Base-by-base conservation (phyloP, 345 rosid genomes). In the Carallia pectinifolia region DNA sequence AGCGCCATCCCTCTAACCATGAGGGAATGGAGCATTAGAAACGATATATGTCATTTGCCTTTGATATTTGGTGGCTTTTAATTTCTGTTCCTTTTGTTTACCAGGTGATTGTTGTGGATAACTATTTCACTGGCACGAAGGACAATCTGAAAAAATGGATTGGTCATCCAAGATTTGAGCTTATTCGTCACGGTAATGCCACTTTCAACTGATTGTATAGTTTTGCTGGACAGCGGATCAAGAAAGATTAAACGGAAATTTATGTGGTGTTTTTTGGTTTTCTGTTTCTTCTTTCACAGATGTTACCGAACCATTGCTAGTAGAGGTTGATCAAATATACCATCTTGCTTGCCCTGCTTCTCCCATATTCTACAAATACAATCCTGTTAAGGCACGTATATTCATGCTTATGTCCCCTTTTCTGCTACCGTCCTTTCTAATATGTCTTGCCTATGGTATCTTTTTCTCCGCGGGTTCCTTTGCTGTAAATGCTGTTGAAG, bases 281-380 rank as follows among this genome's bases (percentile, higher is more conserved):
- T 68, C 3, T 17, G 2, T 76, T 36, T 44, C 2, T 54, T 66
- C 44, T 66, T 56, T 58, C 37, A 7, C 75, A 94, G 98, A 94
- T 87, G 96, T 94, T 40, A 94, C 98, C 7, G 97, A 94, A 82
- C 82, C 98, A 13, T 74, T 94, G 84, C 81, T 94, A 58, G 64
- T 94, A 36, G 98, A 94, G 83, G 95, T 91, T 73, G 98, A 94
- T 81, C 86, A 79, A 72, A 91, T 94, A 54, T 94, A 94, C 74
- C 98, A 94, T 70, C 96, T 94, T 69, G 97, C 98, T 63, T 91
- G 96, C 80, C 98, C 96, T 69, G 98, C 98, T 38, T 93, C 98
- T 66, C 97, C 97, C 47, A 94, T 94, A 73, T 94, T 94, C 86
- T 94, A 94, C 86, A 91, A 94, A 70, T 87, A 91, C 85, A 94